Evolutionary conservation across 768 basidiomycete species (phyloP), one percentile per base, ranked within the genome.

Genomic region (Suillus luteus): DNA sequence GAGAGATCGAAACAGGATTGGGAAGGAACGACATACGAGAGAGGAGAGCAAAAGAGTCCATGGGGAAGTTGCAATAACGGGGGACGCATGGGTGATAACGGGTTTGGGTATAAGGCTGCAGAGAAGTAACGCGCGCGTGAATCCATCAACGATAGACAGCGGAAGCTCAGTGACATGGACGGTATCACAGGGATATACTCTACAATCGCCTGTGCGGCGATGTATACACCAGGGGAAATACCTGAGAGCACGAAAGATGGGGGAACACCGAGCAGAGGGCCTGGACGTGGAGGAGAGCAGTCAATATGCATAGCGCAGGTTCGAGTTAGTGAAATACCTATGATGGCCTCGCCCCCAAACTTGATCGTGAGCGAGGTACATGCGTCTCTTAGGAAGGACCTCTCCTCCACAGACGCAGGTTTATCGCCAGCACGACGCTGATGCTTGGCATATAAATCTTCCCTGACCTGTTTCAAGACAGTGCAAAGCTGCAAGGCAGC

Each of bases 241-340:
- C 89, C 89, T 2, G 89, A 90, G 17, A 86, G 65, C 80, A 95
- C 84, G 79, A 95, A 95, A 10, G 92, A 94, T 1, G 91, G 86
- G 0, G 91, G 82, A 40, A 84, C 68, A 3, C 87, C 83, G 61
- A 93, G 78, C 27, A 87, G 78, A 41, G 90, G 86, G 11, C 82
- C 90, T 91, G 66, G 17, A 31, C 6, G 8, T 14, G 24, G 12
- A 27, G 15, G 27, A 27, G 27, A 35, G 8, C n/a, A 19, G 41
- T 57, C 15, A 57, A 37, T 37, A 55, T 38, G 35, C 8, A 31
- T 19, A 5, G 8, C 44, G 40, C 51, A 58, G 52, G 41, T 63
- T 64, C 22, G 37, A 48, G 15, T 24, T 24, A 38, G 58, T 27
- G 31, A 75, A 86, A 62, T 70, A 90, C 91, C 83, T 60, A 81